Percentiles rank a stretch among this genome's conserved stretches.
Conservation (phyloP, 345 rosid species). For the Leavenworthia alabamica region DNA sequence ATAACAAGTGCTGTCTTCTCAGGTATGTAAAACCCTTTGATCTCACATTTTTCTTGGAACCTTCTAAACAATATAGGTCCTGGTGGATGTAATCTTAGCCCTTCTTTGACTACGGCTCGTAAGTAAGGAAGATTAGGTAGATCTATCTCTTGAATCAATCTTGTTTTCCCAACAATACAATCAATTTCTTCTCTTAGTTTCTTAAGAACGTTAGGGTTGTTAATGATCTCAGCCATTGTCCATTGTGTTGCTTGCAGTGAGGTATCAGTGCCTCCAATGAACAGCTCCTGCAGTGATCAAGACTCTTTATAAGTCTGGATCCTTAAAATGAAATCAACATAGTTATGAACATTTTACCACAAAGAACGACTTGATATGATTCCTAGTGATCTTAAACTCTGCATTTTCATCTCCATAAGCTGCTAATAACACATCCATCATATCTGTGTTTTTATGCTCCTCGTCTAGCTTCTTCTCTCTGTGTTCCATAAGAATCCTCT, state of each 20-base stretch:
- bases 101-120: background rate
- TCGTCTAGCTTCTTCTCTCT: constrained; percentile 25
- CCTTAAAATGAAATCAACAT: background rate
- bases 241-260: constrained; percentile 41
- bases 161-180: constrained; percentile 31
- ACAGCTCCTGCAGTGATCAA: constrained; percentile 34
- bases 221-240: constrained; percentile 57
- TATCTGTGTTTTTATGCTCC: constrained; percentile 10
- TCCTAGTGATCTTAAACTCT: background rate
- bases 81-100: constrained; percentile 55
- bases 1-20: constrained; percentile 42
- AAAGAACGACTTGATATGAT: constrained; percentile 45
- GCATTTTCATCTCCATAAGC: constrained; percentile 22
- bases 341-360: constrained; percentile 32
- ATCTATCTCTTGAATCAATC: constrained; percentile 27
- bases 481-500: constrained; percentile 47
- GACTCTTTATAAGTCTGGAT: background rate
- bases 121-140: background rate
- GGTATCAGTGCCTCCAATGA: constrained; percentile 53
- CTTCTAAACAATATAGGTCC: constrained; percentile 40
- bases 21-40: constrained; percentile 41
- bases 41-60: constrained; percentile 31
- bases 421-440: constrained; percentile 50
- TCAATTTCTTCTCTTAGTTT: constrained; percentile 49
- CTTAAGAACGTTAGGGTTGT: constrained; percentile 38